A percentile compares a stretch with the other conserved stretches of the same genome.
Conservation (phyloP, 345 rosid species). For the Eutrema japonicum region DNA sequence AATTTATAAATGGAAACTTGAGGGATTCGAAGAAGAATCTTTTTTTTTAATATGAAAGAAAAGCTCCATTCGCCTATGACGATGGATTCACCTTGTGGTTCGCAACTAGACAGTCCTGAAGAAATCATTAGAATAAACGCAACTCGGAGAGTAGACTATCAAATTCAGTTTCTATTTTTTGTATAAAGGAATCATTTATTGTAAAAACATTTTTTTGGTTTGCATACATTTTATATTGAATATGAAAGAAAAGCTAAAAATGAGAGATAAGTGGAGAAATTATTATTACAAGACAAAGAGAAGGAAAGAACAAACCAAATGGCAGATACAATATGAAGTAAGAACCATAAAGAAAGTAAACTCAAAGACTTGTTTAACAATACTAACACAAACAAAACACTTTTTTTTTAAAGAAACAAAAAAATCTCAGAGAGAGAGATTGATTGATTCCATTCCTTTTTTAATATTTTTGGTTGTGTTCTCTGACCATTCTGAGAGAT, state of each 20-base stretch:
- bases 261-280: background rate
- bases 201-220: too few species aligned
- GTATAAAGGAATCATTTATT: too few species aligned
- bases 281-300: constrained; percentile 29
- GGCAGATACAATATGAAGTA: constrained; percentile 27
- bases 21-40: constrained; percentile 16
- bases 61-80: background rate
- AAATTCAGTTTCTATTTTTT: too few species aligned
- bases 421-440: constrained; percentile 1
- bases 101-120: too few species aligned
- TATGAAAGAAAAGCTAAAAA: constrained; percentile 5
- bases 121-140: too few species aligned
- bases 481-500: constrained; percentile 1
- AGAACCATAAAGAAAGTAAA: constrained; percentile 5
- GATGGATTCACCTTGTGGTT: too few species aligned
- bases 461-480: background rate
- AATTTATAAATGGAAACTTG: background rate
- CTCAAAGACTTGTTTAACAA: background rate
- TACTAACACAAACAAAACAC: constrained; percentile 27
- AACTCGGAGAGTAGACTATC: too few species aligned
- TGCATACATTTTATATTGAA: too few species aligned
- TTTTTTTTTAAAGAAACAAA: background rate
- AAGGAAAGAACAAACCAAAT: constrained; percentile 30
- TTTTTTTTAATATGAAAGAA: background rate
- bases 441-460: background rate